Evolutionary conservation across 805 yeast genomes (phyloP).

Genomic region (Priceomyces castillae): DNA sequence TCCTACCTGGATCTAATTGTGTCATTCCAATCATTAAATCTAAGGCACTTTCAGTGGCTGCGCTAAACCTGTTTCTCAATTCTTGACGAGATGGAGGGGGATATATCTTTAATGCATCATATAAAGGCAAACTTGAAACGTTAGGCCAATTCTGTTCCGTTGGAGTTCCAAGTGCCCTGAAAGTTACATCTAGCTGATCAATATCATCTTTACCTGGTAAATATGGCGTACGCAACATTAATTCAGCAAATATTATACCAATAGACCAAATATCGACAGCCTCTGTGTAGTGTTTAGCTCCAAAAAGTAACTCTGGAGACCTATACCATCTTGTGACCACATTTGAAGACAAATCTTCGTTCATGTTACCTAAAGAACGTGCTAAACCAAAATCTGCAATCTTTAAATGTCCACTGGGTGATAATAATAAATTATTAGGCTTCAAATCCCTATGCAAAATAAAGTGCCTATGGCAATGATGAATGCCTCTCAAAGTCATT

Average conservation of each 20-base stretch:
- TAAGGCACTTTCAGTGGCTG: constrained; percentile 84
- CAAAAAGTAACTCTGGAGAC: constrained; percentile 60
- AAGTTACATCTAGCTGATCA: constrained; percentile 91
- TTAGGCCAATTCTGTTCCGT: constrained; percentile 91
- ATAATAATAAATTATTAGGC: constrained; percentile 83
- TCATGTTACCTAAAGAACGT: constrained; percentile 70
- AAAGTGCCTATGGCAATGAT: constrained; percentile 91
- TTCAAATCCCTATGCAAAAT: constrained; percentile 91
- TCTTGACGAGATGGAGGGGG: constrained; percentile 84
- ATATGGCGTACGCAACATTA: constrained; percentile 93
- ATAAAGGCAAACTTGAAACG: constrained; percentile 74
- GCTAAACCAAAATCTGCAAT: constrained; percentile 98
- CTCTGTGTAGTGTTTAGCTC: constrained; percentile 43
- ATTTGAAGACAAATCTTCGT: constrained; percentile 79
- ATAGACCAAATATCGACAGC: constrained; percentile 47
- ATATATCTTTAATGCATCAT: constrained; percentile 67
- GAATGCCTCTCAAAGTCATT: constrained; percentile 92
- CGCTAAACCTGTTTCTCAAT: constrained; percentile 77
- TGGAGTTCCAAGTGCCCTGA: constrained; percentile 94
- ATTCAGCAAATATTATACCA: constrained; percentile 81
- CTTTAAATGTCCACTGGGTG: constrained; percentile 85
- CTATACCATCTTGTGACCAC: constrained; percentile 98
- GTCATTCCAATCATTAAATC: constrained; percentile 73
- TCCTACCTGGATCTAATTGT: constrained; percentile 69
- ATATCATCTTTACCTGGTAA: constrained; percentile 88